A percentile compares a stretch with the other conserved stretches of the same genome.
Conservation (phyloP, 495 filamentous ascomycete species). For the Letharia lupina region DNA sequence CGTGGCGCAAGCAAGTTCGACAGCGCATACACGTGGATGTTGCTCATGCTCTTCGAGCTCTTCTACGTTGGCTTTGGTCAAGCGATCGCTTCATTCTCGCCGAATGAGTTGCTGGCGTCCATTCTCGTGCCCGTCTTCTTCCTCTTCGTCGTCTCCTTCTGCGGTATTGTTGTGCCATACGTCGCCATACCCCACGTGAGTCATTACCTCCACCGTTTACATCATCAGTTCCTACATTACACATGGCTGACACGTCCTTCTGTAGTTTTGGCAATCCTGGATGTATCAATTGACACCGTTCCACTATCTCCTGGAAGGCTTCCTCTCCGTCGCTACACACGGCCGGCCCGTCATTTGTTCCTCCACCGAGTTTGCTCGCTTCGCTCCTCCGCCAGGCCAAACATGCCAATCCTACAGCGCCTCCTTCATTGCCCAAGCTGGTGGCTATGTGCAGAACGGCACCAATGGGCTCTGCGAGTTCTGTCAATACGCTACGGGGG, state of each 20-base stretch:
- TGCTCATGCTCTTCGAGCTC: constrained; percentile 59
- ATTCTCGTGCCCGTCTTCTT: constrained; percentile 69
- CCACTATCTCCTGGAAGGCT: constrained; percentile 71
- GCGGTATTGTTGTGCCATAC: constrained; percentile 70
- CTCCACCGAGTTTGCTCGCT: constrained; percentile 47
- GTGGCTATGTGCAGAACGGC: constrained; percentile 45
- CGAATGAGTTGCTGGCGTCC: constrained; percentile 63
- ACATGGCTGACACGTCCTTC: background rate
- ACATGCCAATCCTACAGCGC: constrained; percentile 47
- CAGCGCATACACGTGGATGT: constrained; percentile 49
- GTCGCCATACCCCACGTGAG: constrained; percentile 53
- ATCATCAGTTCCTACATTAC: background rate
- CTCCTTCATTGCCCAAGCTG: constrained; percentile 35
- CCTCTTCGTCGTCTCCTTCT: constrained; percentile 67
- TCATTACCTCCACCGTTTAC: background rate
- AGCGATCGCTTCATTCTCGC: constrained; percentile 63
- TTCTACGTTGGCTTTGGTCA: constrained; percentile 70
- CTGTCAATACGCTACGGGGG: constrained; percentile 51
- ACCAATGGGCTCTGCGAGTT: constrained; percentile 46
- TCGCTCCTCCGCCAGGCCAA: constrained; percentile 43
- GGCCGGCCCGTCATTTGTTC: constrained; percentile 48
- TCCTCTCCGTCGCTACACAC: constrained; percentile 54
- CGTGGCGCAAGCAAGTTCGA: constrained; percentile 39
- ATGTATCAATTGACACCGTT: constrained; percentile 79
- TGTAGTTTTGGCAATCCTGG: constrained; percentile 66